phyloP scores from a whole-genome alignment of 148 eudicot genomes.

The Dianthus caryophyllus region DNA sequence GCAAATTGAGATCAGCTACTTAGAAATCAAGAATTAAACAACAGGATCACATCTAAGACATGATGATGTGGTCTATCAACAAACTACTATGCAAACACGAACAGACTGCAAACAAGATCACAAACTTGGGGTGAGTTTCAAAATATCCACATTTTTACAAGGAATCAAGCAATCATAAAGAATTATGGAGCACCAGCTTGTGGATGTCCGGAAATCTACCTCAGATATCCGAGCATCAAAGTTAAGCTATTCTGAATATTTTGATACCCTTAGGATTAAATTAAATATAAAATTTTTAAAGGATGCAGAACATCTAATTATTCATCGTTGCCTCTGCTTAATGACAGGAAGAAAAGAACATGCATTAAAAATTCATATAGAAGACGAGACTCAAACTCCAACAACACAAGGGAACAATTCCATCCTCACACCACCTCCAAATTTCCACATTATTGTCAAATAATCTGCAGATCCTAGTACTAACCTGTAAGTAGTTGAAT shows the following conservation, averaged over 20 bases:
- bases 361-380: no score
- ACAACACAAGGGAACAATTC: neutral
- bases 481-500: conserved; percentile 79
- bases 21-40: conserved; percentile 2
- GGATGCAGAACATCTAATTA: neutral
- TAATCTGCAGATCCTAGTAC: neutral
- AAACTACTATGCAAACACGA: neutral
- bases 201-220: neutral
- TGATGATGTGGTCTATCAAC: neutral
- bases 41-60: neutral
- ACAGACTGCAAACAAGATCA: neutral
- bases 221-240: neutral
- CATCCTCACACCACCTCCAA: neutral
- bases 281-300: conserved; percentile 1
- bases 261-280: neutral
- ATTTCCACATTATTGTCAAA: neutral
- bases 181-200: neutral
- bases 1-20: conserved; percentile 24
- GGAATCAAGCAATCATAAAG: neutral
- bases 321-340: neutral
- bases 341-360: neutral
- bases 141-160: neutral
- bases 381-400: neutral
- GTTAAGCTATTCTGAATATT: neutral
- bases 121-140: neutral